Conservation (phyloP, 768 basidiomycete genomes). For the Boletus tomentosulus region DNA sequence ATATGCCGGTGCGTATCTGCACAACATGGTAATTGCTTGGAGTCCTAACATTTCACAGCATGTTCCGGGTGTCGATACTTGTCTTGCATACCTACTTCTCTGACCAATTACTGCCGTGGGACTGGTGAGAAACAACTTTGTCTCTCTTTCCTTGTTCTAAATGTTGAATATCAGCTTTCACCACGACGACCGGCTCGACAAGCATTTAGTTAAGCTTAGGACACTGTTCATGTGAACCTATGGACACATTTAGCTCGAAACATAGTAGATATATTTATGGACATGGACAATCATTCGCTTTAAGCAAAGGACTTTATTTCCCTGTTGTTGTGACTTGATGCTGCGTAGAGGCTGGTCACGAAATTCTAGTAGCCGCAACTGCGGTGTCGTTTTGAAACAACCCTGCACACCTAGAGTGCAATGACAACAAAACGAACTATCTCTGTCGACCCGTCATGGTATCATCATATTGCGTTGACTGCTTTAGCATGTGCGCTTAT, state of each 20-base stretch:
- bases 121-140: constrained; percentile 27
- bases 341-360: too few relatives aligned
- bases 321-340: not conserved
- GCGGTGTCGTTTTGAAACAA: not conserved
- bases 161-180: constrained; percentile 18
- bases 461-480: constrained; percentile 43
- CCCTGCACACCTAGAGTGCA: not conserved
- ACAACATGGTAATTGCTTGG: not conserved
- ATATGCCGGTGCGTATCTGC: constrained; percentile 57
- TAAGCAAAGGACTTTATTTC: not conserved
- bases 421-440: constrained; percentile 30
- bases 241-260: not conserved
- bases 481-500: constrained; percentile 38
- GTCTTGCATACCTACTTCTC: constrained; percentile 78
- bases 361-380: not conserved
- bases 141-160: not conserved
- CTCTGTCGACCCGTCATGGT: constrained; percentile 45
- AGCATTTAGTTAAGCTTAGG: constrained; percentile 19
- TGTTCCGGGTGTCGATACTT: constrained; percentile 87
- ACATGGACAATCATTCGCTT: constrained; percentile 9
- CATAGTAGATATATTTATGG: constrained; percentile 2
- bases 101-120: constrained; percentile 65
- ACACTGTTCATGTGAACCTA: not conserved
- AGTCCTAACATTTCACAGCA: constrained; percentile 39
- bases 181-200: constrained; percentile 29